Percentiles rank a stretch among this genome's conserved stretches.
Conservation (phyloP, 352 stramenopile genomes). For the Phytopythium helicoides region DNA sequence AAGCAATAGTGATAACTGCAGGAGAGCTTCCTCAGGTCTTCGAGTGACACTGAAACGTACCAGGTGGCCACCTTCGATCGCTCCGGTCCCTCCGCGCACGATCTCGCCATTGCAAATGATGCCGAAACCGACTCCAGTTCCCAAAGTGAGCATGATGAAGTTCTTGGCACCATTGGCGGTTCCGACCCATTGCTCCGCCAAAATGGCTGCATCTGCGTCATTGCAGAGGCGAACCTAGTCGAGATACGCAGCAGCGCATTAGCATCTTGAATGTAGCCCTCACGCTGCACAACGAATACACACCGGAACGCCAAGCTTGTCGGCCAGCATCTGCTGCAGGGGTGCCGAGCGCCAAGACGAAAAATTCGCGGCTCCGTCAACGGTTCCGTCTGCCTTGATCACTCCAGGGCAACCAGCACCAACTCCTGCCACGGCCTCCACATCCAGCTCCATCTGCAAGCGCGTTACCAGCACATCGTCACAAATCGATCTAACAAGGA, state of each 20-base stretch:
- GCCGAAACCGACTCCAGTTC: slow-evolving; percentile 68
- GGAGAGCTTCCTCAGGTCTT: too few relatives aligned
- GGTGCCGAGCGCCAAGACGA: slow-evolving; percentile 57
- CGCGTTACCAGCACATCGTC: slow-evolving; percentile 1
- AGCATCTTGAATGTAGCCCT: slow-evolving; percentile 26
- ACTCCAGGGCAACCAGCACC: slow-evolving; percentile 66
- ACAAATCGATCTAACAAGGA: too few relatives aligned
- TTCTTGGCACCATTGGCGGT: slow-evolving; percentile 47
- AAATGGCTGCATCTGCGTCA: slow-evolving; percentile 53
- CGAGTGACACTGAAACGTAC: too few relatives aligned
- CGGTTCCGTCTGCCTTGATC: slow-evolving; percentile 39
- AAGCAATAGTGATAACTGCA: too few relatives aligned
- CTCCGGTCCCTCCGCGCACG: slow-evolving; percentile 56
- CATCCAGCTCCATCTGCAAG: slow-evolving; percentile 17
- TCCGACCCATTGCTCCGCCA: slow-evolving; percentile 79
- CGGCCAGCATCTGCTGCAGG: slow-evolving; percentile 46
- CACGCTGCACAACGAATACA: background rate
- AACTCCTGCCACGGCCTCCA: slow-evolving; percentile 37
- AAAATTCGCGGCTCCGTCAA: slow-evolving; percentile 69
- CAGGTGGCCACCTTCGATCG: slow-evolving; percentile 81
- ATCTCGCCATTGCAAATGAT: slow-evolving; percentile 61
- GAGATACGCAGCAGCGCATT: too few relatives aligned
- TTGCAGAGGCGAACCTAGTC: too few relatives aligned
- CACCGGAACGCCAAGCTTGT: slow-evolving; percentile 31
- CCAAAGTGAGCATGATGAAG: slow-evolving; percentile 88